Evolutionary conservation across 768 basidiomycete genomes (phyloP).

Genomic region (Trametes gibbosa): DNA sequence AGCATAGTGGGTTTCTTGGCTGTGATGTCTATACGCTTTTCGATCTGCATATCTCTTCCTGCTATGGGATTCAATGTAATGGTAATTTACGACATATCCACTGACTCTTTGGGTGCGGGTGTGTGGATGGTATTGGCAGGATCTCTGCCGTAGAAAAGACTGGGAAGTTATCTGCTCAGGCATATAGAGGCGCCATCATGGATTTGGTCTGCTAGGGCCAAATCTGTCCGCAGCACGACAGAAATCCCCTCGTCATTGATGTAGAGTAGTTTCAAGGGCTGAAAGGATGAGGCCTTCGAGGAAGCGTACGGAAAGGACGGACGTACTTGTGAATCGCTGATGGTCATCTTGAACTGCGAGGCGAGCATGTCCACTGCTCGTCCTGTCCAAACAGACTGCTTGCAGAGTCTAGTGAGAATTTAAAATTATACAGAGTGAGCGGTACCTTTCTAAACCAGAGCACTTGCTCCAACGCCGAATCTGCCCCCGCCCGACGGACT

Average conservation of each 20-base stretch:
- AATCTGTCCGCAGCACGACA: slow-evolving; percentile 44
- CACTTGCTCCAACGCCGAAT: slow-evolving; percentile 37
- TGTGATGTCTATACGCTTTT: slow-evolving; percentile 18
- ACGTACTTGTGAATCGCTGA: slow-evolving; percentile 35
- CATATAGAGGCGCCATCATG: slow-evolving; percentile 45
- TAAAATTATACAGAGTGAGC: neutral
- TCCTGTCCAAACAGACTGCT: slow-evolving; percentile 54
- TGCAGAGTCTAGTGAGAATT: neutral
- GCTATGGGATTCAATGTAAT: slow-evolving; percentile 22
- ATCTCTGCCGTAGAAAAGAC: neutral
- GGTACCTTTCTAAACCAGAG: slow-evolving; percentile 77
- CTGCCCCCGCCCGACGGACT: slow-evolving; percentile 33
- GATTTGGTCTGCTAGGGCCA: slow-evolving; percentile 46
- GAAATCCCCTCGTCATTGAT: slow-evolving; percentile 26
- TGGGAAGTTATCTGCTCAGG: slow-evolving; percentile 4
- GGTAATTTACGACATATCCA: slow-evolving; percentile 19
- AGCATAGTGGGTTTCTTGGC: slow-evolving; percentile 42
- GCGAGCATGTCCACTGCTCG: slow-evolving; percentile 59
- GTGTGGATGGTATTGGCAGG: neutral
- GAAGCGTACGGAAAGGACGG: too few relatives aligned
- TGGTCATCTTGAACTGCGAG: slow-evolving; percentile 35
- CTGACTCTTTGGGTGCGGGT: slow-evolving; percentile 2
- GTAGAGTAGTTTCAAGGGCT: slow-evolving; percentile 44
- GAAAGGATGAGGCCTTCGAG: neutral
- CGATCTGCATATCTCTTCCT: slow-evolving; percentile 16